phyloP scores from a whole-genome alignment of 2,329 filamentous ascomycete genomes.

The Trichoderma sp. region DNA sequence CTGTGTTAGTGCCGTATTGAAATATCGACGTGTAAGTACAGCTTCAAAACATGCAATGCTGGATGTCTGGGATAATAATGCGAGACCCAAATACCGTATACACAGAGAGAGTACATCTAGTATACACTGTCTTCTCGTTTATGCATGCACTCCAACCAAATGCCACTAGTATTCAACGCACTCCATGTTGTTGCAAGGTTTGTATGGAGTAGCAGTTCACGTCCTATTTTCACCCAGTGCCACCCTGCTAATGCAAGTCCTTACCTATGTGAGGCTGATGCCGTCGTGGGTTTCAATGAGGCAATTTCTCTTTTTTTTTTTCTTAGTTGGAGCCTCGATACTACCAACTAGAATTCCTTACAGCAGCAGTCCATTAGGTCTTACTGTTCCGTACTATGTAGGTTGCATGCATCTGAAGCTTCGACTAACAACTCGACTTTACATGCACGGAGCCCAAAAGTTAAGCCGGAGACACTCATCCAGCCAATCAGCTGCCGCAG shows the following conservation, averaged over 20 bases:
- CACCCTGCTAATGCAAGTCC: slow-evolving; percentile 9
- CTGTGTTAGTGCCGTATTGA: neutral
- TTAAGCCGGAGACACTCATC: neutral
- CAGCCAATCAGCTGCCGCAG: neutral
- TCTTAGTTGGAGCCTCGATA: neutral
- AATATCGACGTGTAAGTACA: neutral
- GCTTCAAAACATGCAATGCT: neutral
- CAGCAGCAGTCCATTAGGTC: neutral
- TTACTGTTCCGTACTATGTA: neutral
- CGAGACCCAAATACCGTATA: too few species aligned
- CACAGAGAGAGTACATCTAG: neutral
- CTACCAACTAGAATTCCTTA: neutral
- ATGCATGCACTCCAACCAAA: neutral
- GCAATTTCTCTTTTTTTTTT: neutral
- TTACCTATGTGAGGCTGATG: neutral
- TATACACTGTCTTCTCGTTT: neutral
- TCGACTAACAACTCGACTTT: neutral
- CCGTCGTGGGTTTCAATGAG: neutral
- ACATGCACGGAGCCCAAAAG: slow-evolving; percentile 9
- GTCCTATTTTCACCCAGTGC: neutral
- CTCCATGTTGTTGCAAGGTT: neutral
- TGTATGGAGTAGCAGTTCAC: neutral
- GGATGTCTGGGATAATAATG: too few species aligned
- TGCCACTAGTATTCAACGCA: neutral
- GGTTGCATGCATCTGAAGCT: neutral